Evolutionary conservation across 495 filamentous ascomycete species (phyloP).

Genomic region (Talaromyces ruber): DNA sequence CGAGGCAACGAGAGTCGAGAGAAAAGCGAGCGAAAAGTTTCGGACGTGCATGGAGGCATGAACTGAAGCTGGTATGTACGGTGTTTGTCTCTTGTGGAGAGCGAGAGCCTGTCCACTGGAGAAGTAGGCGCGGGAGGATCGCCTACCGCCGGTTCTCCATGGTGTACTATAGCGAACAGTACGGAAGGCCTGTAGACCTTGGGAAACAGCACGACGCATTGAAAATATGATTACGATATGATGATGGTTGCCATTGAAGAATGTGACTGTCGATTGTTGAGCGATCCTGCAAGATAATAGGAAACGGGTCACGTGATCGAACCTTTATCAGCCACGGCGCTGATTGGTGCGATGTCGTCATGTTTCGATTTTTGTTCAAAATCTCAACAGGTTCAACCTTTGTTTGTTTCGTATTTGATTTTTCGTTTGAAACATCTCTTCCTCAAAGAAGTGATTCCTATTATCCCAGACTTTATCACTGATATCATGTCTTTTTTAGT

Average conservation of each 20-base stretch:
- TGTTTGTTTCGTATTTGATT: no score
- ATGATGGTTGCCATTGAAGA: not conserved
- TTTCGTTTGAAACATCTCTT: not conserved
- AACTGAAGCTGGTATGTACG: slow-evolving; percentile 23
- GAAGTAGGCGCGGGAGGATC: slow-evolving; percentile 32
- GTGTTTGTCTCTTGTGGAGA: slow-evolving; percentile 32
- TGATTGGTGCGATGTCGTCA: slow-evolving; percentile 1
- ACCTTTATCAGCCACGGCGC: not conserved
- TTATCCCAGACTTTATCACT: not conserved
- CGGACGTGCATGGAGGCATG: slow-evolving; percentile 58
- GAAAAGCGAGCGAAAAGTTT: slow-evolving; percentile 50
- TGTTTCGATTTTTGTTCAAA: not conserved
- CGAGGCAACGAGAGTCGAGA: slow-evolving; percentile 53
- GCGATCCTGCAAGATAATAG: not conserved
- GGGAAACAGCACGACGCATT: slow-evolving; percentile 61
- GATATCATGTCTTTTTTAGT: not conserved
- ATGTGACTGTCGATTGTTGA: not conserved
- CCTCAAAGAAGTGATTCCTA: not conserved
- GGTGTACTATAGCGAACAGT: slow-evolving; percentile 49
- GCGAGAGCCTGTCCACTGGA: slow-evolving; percentile 36
- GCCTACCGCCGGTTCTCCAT: slow-evolving; percentile 44
- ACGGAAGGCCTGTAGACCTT: slow-evolving; percentile 40
- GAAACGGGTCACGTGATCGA: not conserved
- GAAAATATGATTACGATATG: slow-evolving; percentile 5
- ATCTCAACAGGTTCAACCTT: not conserved